These are phyloP conservation scores for Cladosporium velox DNA, from an alignment of 2,329 filamentous ascomycete species.

Conservation along the genomic window DNA sequence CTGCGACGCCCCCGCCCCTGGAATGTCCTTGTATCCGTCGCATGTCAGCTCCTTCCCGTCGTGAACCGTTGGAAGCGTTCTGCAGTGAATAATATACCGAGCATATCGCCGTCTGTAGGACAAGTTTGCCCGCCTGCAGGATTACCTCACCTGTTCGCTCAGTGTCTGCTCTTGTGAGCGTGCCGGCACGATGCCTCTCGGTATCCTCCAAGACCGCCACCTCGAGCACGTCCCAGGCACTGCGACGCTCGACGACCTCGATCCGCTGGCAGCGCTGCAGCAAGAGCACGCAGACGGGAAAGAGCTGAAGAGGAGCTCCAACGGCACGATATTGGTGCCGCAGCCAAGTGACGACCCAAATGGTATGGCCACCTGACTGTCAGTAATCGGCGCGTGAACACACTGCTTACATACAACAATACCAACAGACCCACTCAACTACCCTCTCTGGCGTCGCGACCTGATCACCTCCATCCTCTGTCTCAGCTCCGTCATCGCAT, in stretches of 20 bases:
- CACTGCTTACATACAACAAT: not conserved
- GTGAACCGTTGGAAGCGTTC: not conserved
- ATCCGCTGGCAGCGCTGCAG: constrained; percentile 27
- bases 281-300: constrained; percentile 23
- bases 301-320: constrained; percentile 32
- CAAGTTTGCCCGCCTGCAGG: not conserved
- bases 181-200: constrained; percentile 24
- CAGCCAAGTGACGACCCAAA: constrained; percentile 90
- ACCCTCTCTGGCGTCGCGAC: constrained; percentile 85
- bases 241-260: constrained; percentile 44
- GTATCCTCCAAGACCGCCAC: constrained; percentile 27
- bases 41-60: not conserved
- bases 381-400: not conserved
- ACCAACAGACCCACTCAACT: constrained; percentile 57
- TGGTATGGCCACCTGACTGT: constrained; percentile 59
- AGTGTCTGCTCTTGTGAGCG: not conserved
- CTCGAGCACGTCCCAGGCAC: constrained; percentile 40
- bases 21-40: not conserved
- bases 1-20: constrained; percentile 10
- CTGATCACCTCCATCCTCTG: constrained; percentile 77
- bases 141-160: not conserved
- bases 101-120: not conserved
- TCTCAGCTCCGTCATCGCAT: constrained; percentile 77
- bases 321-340: constrained; percentile 69
- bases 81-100: not conserved